These are phyloP conservation scores for Ceratobasidium sp. DNA, from an alignment of 1,284 basidiomycete species.

Conservation along the genomic window DNA sequence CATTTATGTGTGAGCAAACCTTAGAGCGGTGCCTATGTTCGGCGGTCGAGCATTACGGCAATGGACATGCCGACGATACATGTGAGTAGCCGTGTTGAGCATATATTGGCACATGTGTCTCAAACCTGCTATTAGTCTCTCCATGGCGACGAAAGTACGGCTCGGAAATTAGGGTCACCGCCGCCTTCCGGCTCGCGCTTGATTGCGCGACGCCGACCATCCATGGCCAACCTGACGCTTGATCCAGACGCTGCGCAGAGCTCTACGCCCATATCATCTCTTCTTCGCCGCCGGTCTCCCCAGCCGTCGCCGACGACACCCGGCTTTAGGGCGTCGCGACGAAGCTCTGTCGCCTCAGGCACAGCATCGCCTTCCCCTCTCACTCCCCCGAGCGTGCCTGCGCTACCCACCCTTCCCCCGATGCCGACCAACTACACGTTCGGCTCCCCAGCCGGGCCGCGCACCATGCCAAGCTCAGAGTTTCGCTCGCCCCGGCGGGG, in stretches of 20 bases:
- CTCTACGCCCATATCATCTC: conserved; percentile 42
- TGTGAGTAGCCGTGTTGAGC: conserved; percentile 9
- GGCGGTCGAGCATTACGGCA: conserved; percentile 30
- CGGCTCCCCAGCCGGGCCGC: conserved; percentile 31
- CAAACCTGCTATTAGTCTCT: conserved; percentile 17
- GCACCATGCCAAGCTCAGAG: conserved; percentile 44
- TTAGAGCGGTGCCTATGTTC: conserved; percentile 39
- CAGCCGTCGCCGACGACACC: conserved; percentile 42
- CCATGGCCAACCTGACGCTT: conserved; percentile 40
- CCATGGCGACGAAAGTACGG: conserved; percentile 26
- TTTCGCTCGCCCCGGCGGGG: conserved; percentile 38
- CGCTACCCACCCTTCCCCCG: conserved; percentile 42
- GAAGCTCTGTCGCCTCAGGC: conserved; percentile 40
- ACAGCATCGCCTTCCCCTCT: conserved; percentile 43
- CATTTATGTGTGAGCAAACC: conserved; percentile 16
- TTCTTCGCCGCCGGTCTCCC: conserved; percentile 41
- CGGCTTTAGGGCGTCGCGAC: conserved; percentile 37
- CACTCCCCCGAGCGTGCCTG: conserved; percentile 43
- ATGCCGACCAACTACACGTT: conserved; percentile 43
- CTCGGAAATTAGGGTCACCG: conserved; percentile 27
- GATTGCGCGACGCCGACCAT: conserved; percentile 44
- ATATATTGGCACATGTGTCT: background rate
- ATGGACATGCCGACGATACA: conserved; percentile 40
- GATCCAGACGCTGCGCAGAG: conserved; percentile 42
- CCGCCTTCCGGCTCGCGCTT: conserved; percentile 35